Percentiles rank a stretch among this genome's conserved stretches.
Evolutionary conservation across 2,329 filamentous ascomycete species (phyloP).

Genomic region (Lachnellula hyalina): DNA sequence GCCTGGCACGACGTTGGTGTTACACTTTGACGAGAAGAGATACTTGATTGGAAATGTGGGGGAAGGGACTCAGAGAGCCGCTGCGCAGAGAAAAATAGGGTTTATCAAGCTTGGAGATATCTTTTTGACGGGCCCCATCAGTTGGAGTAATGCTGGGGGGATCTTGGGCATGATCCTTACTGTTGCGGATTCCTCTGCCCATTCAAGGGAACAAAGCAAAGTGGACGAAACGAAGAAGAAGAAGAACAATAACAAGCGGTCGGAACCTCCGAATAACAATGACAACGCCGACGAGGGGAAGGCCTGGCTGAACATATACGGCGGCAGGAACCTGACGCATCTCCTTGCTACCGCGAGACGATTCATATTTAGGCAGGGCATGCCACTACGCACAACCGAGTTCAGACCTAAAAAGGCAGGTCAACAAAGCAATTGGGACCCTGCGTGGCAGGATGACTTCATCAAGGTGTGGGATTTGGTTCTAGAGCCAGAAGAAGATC

Average conservation of each 20-base stretch:
- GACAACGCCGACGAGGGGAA: slow-evolving; percentile 23
- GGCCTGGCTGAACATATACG: slow-evolving; percentile 61
- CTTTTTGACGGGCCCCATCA: slow-evolving; percentile 73
- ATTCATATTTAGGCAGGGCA: slow-evolving; percentile 80
- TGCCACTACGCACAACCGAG: slow-evolving; percentile 70
- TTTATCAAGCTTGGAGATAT: slow-evolving; percentile 66
- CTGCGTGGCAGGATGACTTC: slow-evolving; percentile 70
- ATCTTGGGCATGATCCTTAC: slow-evolving; percentile 81
- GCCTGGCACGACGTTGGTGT: slow-evolving; percentile 66
- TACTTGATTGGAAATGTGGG: slow-evolving; percentile 80
- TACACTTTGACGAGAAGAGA: slow-evolving; percentile 75
- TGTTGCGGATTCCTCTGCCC: slow-evolving; percentile 61
- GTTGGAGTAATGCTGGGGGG: slow-evolving; percentile 75
- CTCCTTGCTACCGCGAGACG: slow-evolving; percentile 74
- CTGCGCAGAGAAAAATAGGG: slow-evolving; percentile 49
- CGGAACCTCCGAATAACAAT: slow-evolving; percentile 12
- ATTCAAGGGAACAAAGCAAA: slow-evolving; percentile 41
- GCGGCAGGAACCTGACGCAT: slow-evolving; percentile 74
- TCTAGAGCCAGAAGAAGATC: slow-evolving; percentile 35
- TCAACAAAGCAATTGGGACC: slow-evolving; percentile 36
- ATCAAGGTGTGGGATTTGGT: slow-evolving; percentile 83
- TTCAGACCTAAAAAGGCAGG: slow-evolving; percentile 33
- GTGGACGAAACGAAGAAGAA: slow-evolving; percentile 34
- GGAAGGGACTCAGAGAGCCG: slow-evolving; percentile 82
- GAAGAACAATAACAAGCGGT: slow-evolving; percentile 13